Base-by-base conservation (phyloP, 768 basidiomycete genomes). In the Rhodotorula graminis region DNA sequence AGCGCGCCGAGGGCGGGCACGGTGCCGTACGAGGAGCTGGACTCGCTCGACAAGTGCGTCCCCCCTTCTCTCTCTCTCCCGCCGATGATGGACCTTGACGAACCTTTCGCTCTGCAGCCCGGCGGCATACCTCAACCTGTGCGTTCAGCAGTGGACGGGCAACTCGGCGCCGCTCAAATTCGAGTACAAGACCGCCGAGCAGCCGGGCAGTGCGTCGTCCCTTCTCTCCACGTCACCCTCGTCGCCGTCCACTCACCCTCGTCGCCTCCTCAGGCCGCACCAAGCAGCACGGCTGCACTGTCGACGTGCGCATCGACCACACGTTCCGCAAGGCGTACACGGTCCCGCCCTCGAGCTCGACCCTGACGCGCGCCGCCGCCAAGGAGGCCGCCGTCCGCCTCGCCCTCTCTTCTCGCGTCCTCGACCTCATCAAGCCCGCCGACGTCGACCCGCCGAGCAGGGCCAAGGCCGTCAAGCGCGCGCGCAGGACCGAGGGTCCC, bases 371-470 rank as follows among this genome's bases (percentile, higher is more conserved):
- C 46, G 27, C 42, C 15, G 46, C 49, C 1, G 70, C 70, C 2
- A 71, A 66, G 14, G 70, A 71, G 0, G 70, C 70, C 4, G 70
- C 61, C 46, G 59, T 71, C 53, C 59, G 61, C 23, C 64, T 56
- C 46, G 70, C 70, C 7, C 47, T 71, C 8, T 27, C 33, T 6
- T 46, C 56, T 15, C 47, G 61, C 4, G 61, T 71, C 9, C 64
- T 71, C 64, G 70, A 71, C n/a, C 27, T 60, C 11, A n/a, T 65
- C 16, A 27, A 15, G 27, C 64, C 70, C 25, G 31, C 59, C 3
- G 65, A 31, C 46, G 59, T 59, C 47, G 58, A 67, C 44, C 44
- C 44, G 33, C 33, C 27, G 8, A 31, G 6, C 25, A 9, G 0
- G 37, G 11, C 27, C 40, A 47, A 47, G 60, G 0, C 16, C 10